Evolutionary conservation across 129 eudicot genomes (phyloP).

Genomic region (Sambucus nigra): DNA sequence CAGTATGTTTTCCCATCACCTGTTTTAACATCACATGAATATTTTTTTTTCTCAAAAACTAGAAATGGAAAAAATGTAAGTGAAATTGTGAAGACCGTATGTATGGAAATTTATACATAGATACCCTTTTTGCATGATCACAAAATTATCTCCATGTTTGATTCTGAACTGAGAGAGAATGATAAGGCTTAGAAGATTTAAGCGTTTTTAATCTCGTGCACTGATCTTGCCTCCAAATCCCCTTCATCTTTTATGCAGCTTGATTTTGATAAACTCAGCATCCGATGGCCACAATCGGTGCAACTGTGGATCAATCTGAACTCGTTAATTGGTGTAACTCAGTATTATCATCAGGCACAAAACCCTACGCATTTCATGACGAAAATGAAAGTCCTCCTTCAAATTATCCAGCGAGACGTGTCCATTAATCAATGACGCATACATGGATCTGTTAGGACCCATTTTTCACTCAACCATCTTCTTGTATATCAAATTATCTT

Average conservation of each 20-base stretch:
- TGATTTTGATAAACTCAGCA: not conserved
- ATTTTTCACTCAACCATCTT: conserved; percentile 57
- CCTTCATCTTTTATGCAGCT: not conserved
- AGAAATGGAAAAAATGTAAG: not conserved
- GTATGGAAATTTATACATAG: not conserved
- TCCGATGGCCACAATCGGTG: not conserved
- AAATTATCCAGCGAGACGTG: conserved; percentile 59
- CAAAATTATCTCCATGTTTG: not conserved
- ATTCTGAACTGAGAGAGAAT: not conserved
- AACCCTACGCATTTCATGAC: conserved; percentile 71
- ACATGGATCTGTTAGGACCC: conserved; percentile 54
- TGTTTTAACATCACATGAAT: too few species aligned
- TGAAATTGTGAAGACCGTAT: not conserved
- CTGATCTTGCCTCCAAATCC: not conserved
- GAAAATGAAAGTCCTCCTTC: conserved; percentile 65
- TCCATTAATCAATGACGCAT: conserved; percentile 61
- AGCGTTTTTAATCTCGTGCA: not conserved
- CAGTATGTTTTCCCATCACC: too few species aligned
- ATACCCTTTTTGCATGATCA: not conserved
- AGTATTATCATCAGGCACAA: conserved; percentile 62
- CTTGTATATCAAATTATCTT: conserved; percentile 37
- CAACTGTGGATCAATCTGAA: not conserved
- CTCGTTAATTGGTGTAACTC: not conserved
- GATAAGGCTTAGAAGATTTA: not conserved
- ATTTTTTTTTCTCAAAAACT: too few species aligned